Percentiles rank a stretch among this genome's conserved stretches.
Conservation (phyloP, 768 basidiomycete species). For the Termitomyces sp. region DNA sequence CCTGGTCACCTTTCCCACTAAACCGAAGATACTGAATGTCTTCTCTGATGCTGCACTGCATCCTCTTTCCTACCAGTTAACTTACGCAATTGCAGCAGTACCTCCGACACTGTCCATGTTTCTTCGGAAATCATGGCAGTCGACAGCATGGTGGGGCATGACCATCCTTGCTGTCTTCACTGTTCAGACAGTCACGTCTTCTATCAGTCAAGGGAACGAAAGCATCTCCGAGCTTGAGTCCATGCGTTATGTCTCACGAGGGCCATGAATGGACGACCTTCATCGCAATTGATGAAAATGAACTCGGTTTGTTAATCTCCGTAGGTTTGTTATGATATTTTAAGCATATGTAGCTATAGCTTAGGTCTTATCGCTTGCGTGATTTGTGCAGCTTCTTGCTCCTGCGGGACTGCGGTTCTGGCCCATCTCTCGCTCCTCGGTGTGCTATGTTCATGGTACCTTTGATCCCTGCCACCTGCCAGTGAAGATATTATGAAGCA, state of each 20-base stretch:
- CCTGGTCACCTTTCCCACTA: conserved; percentile 33
- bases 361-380: not conserved
- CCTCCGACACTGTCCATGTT: conserved; percentile 45
- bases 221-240: conserved; percentile 45
- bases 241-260: conserved; percentile 49
- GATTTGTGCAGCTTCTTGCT: too few relatives aligned
- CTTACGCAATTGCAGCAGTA: conserved; percentile 36
- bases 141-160: conserved; percentile 47
- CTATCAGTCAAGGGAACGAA: conserved; percentile 38
- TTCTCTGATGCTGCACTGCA: conserved; percentile 15
- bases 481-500: not conserved
- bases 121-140: conserved; percentile 45
- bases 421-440: not conserved
- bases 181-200: conserved; percentile 38
- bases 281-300: not conserved
- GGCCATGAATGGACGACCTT: conserved; percentile 26
- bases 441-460: not conserved
- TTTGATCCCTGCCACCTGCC: not conserved
- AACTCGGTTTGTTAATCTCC: not conserved
- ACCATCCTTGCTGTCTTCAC: conserved; percentile 37
- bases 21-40: conserved; percentile 28
- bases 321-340: not conserved
- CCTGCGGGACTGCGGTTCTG: not conserved
- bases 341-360: too few relatives aligned
- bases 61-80: conserved; percentile 23